Percentiles rank a stretch among this genome's conserved stretches.
Evolutionary conservation across 306 rosid species (phyloP).

Genomic region (Ormosia semicastrata): DNA sequence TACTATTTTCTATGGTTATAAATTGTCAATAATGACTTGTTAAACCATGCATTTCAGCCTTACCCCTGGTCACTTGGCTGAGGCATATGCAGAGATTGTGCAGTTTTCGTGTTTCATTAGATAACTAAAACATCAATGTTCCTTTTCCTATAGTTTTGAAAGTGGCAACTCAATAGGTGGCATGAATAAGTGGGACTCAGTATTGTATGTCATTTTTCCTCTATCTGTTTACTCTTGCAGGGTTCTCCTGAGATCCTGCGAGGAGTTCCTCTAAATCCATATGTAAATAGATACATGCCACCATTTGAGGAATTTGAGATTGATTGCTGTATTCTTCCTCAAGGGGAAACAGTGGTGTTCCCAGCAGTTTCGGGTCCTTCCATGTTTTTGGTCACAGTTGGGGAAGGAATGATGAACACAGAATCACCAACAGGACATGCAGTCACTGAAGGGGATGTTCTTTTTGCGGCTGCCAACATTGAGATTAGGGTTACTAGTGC

Average conservation of each 20-base stretch:
- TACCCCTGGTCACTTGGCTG: not conserved
- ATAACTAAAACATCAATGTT: not conserved
- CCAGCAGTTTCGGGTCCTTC: conserved; percentile 66
- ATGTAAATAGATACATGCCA: conserved; percentile 55
- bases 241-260: conserved; percentile 62
- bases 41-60: not conserved
- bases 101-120: not conserved
- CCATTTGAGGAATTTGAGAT: conserved; percentile 84
- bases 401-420: conserved; percentile 51
- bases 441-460: conserved; percentile 57
- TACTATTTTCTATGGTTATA: not conserved
- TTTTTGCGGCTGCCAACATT: conserved; percentile 58
- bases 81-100: not conserved
- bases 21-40: not conserved
- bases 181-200: not conserved
- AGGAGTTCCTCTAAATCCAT: conserved; percentile 48
- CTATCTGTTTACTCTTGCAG: conserved; percentile 27
- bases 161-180: not conserved
- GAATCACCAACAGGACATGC: conserved; percentile 20
- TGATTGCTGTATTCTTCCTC: conserved; percentile 58
- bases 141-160: too few species aligned
- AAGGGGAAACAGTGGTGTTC: conserved; percentile 38
- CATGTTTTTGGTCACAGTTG: conserved; percentile 47
- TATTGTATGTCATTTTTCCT: not conserved
- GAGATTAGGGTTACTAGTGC: conserved; percentile 45